Base-by-base conservation (phyloP, 768 basidiomycete genomes). In the Trametes villosa region DNA sequence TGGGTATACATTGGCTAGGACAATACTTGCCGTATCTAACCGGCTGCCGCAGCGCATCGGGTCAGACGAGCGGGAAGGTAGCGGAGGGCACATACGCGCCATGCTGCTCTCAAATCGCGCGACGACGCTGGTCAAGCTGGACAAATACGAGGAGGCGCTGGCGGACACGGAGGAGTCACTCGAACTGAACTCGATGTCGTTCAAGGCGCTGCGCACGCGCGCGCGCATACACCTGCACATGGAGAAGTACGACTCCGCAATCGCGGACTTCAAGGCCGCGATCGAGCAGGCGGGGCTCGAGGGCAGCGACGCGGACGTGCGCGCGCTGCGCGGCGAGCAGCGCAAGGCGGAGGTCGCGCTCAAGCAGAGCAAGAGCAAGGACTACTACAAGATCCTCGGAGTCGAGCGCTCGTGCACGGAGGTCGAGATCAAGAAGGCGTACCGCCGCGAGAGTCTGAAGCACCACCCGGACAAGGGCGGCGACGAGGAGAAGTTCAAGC, bases 401-500 rank as follows among this genome's bases (percentile, higher is more conserved):
- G 73, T 92, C 4, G 24, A 78, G 22, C 76, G 84, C 59, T 87
- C 88, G 26, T 88, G 86, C 67, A 77, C 76, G 1, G 89, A 91
- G 27, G 50, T 67, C 4, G 93, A 95, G 27, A 89, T 97, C 67
- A 95, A 92, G 80, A 97, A 95, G 76, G 96, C 83, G 31, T 98
- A 98, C 74, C 82, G 94, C 60, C 82, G 87, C 66, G 91, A 94
- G 75, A 91, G 89, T 68, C 74, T 94, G 72, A 91, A 86, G 67
- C 91, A 92, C 66, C 91, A 92, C 74, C 91, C 91, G 47, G 91
- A 93, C 73, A 93, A 93, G 83, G 94, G 96, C 27, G 96, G 96
- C 29, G 92, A 94, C 71, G 95, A 96, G 68, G 96, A 97, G 70
- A 91, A 92, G 67, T 98, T 98, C 84, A 97, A 98, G 74, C 81